Evolutionary conservation across 2,329 filamentous ascomycete species (phyloP), one percentile per base, ranked within the genome.

Genomic region (Arthrobotrys megalospora): DNA sequence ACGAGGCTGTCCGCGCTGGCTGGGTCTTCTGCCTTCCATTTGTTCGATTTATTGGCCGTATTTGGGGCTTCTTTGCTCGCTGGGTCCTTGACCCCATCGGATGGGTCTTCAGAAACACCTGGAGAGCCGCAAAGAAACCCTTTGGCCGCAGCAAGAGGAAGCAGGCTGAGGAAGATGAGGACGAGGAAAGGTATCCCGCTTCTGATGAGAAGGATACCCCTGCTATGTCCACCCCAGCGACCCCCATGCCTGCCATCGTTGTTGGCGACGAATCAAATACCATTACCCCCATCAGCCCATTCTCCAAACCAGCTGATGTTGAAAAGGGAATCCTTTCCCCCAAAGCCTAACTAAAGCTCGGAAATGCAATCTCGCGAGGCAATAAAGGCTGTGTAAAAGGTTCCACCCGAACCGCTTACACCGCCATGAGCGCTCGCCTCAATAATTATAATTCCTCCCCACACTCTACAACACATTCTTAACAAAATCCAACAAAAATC

Each of bases 1-100:
- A 98, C 83, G 87, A 88, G 55, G 85, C 91, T 14, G 82, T 92
- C 52, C 84, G 87, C 60, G 86, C 85, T 50, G 83, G 89, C 36
- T 78, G 75, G 75, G 38, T 68, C 21, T 72, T 72, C 84, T 92
- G 47, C 86, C 88, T 1, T 83, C 87, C 47, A 86, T 88, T 68
- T 82, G 91, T 67, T 89, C 87, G 85, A 85, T 85, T 79, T 24
- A 66, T 73, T 36, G 55, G 76, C 16, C 69, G 64, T 45, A 63
- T 79, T 64, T 73, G 70, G 76, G 60, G 11, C 16, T 60, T 72
- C 67, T 78, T 78, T 53, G 41, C 75, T 11, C 62, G 76, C 69
- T 79, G 76, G 76, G 69, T 76, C 19, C 69, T 76, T 43, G 36
- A 55, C 21, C 70, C 70, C 34, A 76, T 73, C 43, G 65, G 70